phyloP scores from a whole-genome alignment of 2,329 filamentous ascomycete genomes.

The Penicillium hordei region DNA sequence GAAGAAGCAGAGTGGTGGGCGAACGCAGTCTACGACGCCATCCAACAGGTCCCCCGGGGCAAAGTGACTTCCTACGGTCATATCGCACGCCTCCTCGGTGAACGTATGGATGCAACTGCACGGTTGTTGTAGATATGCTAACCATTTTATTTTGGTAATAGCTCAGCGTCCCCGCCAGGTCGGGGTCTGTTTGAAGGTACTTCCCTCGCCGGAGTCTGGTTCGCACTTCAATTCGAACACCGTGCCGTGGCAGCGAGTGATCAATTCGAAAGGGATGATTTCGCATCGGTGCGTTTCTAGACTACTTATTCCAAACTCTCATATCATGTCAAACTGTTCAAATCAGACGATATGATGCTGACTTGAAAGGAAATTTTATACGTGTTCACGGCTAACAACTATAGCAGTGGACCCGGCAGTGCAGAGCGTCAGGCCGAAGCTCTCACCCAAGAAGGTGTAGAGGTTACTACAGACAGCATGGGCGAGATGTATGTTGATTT shows the following conservation, averaged over 20 bases:
- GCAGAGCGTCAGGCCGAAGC: constrained; percentile 45
- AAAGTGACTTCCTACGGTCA: constrained; percentile 85
- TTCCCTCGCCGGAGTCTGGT: constrained; percentile 56
- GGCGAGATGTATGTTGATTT: constrained; percentile 48
- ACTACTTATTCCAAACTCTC: not conserved
- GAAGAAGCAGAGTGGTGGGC: constrained; percentile 53
- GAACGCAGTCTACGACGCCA: constrained; percentile 72
- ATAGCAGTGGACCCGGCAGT: constrained; percentile 42
- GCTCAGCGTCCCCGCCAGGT: constrained; percentile 79
- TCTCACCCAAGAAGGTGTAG: constrained; percentile 44
- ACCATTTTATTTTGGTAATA: constrained; percentile 30
- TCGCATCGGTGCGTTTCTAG: constrained; percentile 66
- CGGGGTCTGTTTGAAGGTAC: constrained; percentile 83
- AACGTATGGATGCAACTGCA: constrained; percentile 50
- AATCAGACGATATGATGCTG: not conserved
- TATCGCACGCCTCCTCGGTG: constrained; percentile 61
- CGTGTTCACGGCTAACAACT: constrained; percentile 4
- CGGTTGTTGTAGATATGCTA: not conserved
- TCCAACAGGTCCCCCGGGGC: constrained; percentile 80
- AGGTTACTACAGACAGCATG: constrained; percentile 43
- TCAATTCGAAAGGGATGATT: constrained; percentile 83
- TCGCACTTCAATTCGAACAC: constrained; percentile 68
- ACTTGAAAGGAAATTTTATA: not conserved
- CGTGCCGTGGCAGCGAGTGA: constrained; percentile 92
- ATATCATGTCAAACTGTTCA: not conserved